A percentile compares a stretch with the other conserved stretches of the same genome.
Conservation (phyloP, 2,329 filamentous ascomycete genomes). For the Endothia cerciana region DNA sequence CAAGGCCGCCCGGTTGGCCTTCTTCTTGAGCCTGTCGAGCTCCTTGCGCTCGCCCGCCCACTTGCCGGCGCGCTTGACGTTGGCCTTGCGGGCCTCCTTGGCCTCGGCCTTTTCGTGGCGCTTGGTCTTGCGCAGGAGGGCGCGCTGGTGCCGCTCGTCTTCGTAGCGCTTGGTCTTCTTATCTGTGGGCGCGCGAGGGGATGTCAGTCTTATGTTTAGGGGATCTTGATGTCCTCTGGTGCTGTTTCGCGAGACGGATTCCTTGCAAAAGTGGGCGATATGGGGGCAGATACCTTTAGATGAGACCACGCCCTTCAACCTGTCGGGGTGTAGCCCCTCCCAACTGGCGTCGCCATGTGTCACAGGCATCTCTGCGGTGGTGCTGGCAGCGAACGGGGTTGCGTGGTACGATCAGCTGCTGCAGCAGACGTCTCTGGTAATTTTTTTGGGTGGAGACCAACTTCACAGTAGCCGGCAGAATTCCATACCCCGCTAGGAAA, state of each 20-base stretch:
- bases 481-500: constrained; percentile 10
- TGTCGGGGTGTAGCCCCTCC: not conserved
- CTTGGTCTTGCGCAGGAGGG: constrained; percentile 43
- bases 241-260: not conserved
- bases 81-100: constrained; percentile 37
- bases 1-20: constrained; percentile 23
- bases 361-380: constrained; percentile 11
- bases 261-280: not conserved
- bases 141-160: constrained; percentile 36
- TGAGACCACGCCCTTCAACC: not conserved
- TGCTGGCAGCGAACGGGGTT: not conserved
- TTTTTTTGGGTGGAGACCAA: constrained; percentile 10
- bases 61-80: constrained; percentile 28
- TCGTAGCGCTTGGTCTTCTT: constrained; percentile 36
- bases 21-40: constrained; percentile 25
- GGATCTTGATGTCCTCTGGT: not conserved
- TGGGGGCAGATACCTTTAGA: constrained; percentile 2
- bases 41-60: constrained; percentile 22
- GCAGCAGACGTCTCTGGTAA: not conserved
- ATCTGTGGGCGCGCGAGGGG: constrained; percentile 34
- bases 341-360: constrained; percentile 1
- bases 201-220: not conserved
- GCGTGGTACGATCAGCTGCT: not conserved
- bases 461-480: not conserved
- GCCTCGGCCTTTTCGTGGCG: constrained; percentile 41